Evolutionary conservation across 2,329 filamentous ascomycete genomes (phyloP).

Genomic region (Fusarium phyllophilum): DNA sequence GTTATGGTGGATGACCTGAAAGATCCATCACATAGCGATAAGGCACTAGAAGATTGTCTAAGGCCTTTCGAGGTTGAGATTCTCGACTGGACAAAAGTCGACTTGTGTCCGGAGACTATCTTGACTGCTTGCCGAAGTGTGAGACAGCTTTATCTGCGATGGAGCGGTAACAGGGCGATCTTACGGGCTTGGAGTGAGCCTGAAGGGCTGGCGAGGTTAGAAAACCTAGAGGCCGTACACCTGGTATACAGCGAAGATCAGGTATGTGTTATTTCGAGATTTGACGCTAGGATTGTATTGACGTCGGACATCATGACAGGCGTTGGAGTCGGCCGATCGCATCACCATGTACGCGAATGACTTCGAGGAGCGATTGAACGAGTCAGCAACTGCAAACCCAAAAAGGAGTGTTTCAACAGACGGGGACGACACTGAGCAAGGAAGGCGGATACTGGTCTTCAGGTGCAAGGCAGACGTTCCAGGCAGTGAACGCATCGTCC

Average conservation of each 20-base stretch:
- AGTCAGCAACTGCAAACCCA: not conserved
- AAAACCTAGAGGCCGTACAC: not conserved
- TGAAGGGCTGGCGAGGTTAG: slow-evolving; percentile 1
- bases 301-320: not conserved
- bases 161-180: slow-evolving; percentile 17
- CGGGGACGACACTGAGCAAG: not conserved
- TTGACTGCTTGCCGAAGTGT: not conserved
- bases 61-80: slow-evolving; percentile 7
- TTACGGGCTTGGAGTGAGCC: slow-evolving; percentile 20
- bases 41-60: slow-evolving; percentile 2
- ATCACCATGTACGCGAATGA: not conserved
- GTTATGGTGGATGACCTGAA: slow-evolving; percentile 7
- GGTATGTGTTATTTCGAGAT: not conserved
- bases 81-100: slow-evolving; percentile 8
- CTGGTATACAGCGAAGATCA: not conserved
- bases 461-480: not conserved
- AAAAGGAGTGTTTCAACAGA: not conserved
- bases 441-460: not conserved
- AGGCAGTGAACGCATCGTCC: not conserved
- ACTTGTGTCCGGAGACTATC: slow-evolving; percentile 1
- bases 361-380: not conserved
- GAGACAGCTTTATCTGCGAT: not conserved
- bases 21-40: slow-evolving; percentile 1
- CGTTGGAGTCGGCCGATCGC: not conserved
- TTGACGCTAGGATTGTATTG: not conserved